These are phyloP conservation scores for Fusarium protoensiforme DNA, from an alignment of 2,329 filamentous ascomycete genomes.

Conservation along the genomic window DNA sequence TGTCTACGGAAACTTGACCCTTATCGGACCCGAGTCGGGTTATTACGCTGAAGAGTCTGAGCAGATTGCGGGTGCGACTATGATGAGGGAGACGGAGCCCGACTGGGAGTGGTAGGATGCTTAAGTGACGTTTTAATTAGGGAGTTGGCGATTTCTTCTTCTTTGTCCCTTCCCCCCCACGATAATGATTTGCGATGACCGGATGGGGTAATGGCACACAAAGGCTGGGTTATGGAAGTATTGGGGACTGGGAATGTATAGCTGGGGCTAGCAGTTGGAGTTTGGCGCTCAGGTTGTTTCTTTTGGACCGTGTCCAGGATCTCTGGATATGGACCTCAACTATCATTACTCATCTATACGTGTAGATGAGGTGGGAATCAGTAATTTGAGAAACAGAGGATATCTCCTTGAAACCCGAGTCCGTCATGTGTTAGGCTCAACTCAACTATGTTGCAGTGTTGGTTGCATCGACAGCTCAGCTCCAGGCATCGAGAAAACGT, in stretches of 20 bases:
- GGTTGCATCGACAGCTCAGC: not conserved
- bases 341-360: not conserved
- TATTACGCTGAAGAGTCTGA: conserved; percentile 57
- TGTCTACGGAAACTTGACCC: conserved; percentile 59
- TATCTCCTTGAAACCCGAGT: not conserved
- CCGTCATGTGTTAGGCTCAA: not conserved
- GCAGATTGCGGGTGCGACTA: conserved; percentile 55
- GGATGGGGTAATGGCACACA: not conserved
- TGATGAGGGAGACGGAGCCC: conserved; percentile 54
- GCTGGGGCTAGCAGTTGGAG: not conserved
- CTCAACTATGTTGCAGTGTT: not conserved
- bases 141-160: not conserved
- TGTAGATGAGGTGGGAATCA: not conserved
- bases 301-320: not conserved
- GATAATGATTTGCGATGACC: not conserved
- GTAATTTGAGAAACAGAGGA: not conserved
- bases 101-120: conserved; percentile 52
- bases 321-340: not conserved
- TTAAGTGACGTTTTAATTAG: not conserved
- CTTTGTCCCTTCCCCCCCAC: not conserved
- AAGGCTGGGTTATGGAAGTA: not conserved
- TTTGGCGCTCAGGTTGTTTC: not conserved
- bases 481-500: not conserved
- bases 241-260: not conserved
- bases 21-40: conserved; percentile 57